Base-by-base conservation (phyloP, 2,329 filamentous ascomycete species). In the Boeremia lycopersici region DNA sequence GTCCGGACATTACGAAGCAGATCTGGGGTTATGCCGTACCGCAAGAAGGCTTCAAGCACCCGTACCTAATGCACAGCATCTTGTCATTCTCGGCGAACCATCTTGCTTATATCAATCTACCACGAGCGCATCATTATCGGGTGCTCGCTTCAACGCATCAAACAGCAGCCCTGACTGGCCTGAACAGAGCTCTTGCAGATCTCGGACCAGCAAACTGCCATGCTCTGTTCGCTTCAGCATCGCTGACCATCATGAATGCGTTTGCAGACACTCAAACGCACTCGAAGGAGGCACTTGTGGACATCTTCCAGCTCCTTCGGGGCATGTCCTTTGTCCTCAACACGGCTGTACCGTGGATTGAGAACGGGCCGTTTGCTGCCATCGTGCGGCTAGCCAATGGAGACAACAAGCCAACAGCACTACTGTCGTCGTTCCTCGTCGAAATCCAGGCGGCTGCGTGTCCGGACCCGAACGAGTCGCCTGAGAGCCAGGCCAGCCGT, bases 21-120 rank as follows among this genome's bases (percentile, higher is more conserved):
- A 62, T 68, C n/a, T 77, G 73, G 73, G 64, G 67, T 31, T 63
- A 68, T 34, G 58, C 63, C 2, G 65, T 76, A 10, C 73, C 74
- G 3, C 60, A 70, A 40, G 63, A 77, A 45, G 74, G 70, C 2
- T 65, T 69, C 38, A 60, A 67, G 11, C 62, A 73, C 44, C 56
- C 56, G 1, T 77, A 76, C 40, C 63, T 78, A 0, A 65, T 78
- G 52, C 73, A 77, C 50, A 69, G 70, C 6, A 67, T 78, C 4
- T 56, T 78, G 10, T 74, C 75, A 1, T 71, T 74, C 33, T 70
- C 76, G 1, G 72, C 75, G 3, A 62, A 71, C 10, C 70, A 76
- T 46, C 65, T 74, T 19, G 70, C 68, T 4, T 62, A 73, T 42
- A 53, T 72, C 19, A 61, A 70, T 13, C 64, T 67, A 4, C 57